A percentile compares a stretch with the other conserved stretches of the same genome.
Evolutionary conservation across 2,329 filamentous ascomycete genomes (phyloP).

Genomic region (Botrytis medusae): DNA sequence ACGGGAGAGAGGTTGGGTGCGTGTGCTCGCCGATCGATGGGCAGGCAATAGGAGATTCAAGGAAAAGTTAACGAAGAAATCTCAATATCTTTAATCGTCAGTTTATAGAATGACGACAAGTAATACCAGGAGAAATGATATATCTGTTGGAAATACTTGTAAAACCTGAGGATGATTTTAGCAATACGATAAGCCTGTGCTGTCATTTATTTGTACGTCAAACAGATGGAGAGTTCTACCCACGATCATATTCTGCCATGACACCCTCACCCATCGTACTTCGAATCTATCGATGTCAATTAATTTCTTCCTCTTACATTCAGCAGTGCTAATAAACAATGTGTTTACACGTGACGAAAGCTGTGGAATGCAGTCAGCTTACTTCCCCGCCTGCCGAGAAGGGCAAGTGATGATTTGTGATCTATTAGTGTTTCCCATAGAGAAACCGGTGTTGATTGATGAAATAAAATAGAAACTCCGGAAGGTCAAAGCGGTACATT

Average conservation of each 20-base stretch:
- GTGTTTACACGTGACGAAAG: conserved; percentile 5
- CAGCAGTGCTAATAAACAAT: not conserved
- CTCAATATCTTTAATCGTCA: not conserved
- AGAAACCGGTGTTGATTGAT: not conserved
- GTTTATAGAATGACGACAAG: not conserved
- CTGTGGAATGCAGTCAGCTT: conserved; percentile 20
- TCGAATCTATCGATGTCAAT: not conserved
- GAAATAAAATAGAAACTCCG: not conserved
- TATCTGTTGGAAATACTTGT: not conserved
- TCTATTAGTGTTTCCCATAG: not conserved
- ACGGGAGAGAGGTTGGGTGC: not conserved
- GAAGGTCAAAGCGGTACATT: not conserved
- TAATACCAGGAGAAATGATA: not conserved
- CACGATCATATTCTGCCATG: not conserved
- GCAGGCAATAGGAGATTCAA: not conserved
- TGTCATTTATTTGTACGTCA: not conserved
- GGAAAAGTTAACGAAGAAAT: too few relatives aligned
- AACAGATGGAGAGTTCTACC: not conserved
- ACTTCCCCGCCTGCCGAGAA: conserved; percentile 14
- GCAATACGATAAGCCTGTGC: not conserved
- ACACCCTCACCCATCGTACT: not conserved
- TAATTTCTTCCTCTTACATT: not conserved
- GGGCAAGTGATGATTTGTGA: conserved; percentile 1
- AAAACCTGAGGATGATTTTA: not conserved
- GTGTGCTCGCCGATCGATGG: conserved; percentile 1